A percentile compares a stretch with the other conserved stretches of the same genome.
Evolutionary conservation across 2,329 filamentous ascomycete species (phyloP).

Genomic region (Cladophialophora immunda): DNA sequence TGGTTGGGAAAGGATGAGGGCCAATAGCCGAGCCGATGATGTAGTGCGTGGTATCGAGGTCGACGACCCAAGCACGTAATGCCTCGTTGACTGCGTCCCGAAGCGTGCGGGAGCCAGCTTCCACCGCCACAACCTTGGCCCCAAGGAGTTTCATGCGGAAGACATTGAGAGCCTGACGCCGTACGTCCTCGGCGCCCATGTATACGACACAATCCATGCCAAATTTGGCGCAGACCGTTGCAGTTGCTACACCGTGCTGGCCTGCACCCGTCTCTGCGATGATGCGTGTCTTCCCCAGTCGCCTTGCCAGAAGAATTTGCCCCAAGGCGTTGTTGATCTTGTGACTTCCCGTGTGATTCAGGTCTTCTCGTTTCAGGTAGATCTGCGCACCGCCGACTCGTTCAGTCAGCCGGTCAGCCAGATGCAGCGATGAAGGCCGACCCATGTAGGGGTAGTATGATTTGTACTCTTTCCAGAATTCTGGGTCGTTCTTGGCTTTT

Average conservation of each 20-base stretch:
- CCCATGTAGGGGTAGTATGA: conserved; percentile 98
- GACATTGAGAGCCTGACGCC: conserved; percentile 94
- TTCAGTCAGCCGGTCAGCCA: conserved; percentile 87
- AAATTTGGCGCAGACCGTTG: conserved; percentile 97
- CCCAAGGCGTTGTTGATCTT: conserved; percentile 99
- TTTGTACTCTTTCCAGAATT: conserved; percentile 96
- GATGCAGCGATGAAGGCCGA: conserved; percentile 87
- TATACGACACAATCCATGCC: conserved; percentile 98
- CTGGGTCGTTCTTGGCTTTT: conserved; percentile 81
- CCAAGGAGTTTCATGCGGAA: conserved; percentile 98
- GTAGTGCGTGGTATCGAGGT: conserved; percentile 94
- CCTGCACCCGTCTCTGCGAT: conserved; percentile 98
- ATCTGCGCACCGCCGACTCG: conserved; percentile 92
- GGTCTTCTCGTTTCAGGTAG: conserved; percentile 96
- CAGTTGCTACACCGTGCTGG: conserved; percentile 96
- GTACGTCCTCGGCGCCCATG: conserved; percentile 98
- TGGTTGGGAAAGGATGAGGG: conserved; percentile 96
- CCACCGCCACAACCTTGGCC: conserved; percentile 89
- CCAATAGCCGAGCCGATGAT: conserved; percentile 98
- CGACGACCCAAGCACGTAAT: conserved; percentile 89
- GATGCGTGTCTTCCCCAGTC: conserved; percentile 93
- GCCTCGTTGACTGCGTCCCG: conserved; percentile 95
- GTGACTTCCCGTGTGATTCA: conserved; percentile 97
- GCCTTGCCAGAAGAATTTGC: conserved; percentile 84
- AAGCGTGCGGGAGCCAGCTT: conserved; percentile 84